A percentile compares a stretch with the other conserved stretches of the same genome.
These are phyloP conservation scores for Sequoia sempervirens DNA, from an alignment of 75 land plant genomes.

Conservation along the genomic window DNA sequence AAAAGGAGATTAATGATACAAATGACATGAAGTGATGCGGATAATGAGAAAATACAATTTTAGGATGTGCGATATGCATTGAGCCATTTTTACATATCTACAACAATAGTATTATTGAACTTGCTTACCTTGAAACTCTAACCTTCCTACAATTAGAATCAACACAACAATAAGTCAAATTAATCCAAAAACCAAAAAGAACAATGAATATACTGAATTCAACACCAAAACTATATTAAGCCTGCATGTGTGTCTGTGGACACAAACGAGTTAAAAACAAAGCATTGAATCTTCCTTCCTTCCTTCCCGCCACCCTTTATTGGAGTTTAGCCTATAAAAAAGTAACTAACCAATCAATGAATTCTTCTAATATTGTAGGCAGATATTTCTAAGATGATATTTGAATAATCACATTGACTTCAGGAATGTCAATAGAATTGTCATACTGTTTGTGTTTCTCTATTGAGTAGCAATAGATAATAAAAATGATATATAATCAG, in stretches of 20 bases:
- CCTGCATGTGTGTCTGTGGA: constrained; percentile 92
- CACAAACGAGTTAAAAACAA: constrained; percentile 94
- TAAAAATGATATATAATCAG: neutral
- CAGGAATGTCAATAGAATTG: constrained; percentile 98
- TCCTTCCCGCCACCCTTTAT: constrained; percentile 89
- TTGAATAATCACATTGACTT: constrained; percentile 97
- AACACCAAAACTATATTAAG: neutral
- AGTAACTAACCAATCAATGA: neutral
- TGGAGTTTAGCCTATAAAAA: constrained; percentile 65
- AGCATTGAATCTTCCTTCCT: constrained; percentile 98
- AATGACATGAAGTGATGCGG: too few species aligned
- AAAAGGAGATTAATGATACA: too few species aligned
- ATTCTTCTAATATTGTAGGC: neutral
- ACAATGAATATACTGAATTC: neutral
- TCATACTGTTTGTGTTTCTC: too few species aligned
- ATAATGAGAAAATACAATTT: too few species aligned
- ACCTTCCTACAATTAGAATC: constrained; percentile 64
- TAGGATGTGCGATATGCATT: too few species aligned
- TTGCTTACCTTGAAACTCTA: constrained; percentile 92
- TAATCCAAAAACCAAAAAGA: constrained; percentile 5
- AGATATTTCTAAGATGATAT: constrained; percentile 53
- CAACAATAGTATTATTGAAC: neutral
- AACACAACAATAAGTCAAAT: neutral
- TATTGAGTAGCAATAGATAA: too few species aligned
- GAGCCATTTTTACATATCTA: too few species aligned